Conservation (phyloP, 306 rosid species). For the Gynostemma pentaphyllum region DNA sequence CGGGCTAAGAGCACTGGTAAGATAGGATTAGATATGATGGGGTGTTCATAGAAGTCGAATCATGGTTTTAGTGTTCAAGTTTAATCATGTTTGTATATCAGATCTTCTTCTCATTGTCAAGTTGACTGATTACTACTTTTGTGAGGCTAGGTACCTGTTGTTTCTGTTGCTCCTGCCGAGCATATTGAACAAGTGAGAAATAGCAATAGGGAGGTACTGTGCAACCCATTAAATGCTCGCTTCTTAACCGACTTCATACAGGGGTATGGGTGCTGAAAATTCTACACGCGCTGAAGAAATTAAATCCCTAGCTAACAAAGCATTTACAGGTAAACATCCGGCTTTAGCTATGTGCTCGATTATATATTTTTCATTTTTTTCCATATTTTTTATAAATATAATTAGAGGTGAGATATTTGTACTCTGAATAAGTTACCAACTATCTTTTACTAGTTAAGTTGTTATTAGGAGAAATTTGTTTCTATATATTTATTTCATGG, state of each 20-base stretch:
- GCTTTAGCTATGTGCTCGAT: background rate
- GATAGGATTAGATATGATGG: background rate
- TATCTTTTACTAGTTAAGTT: background rate
- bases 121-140: background rate
- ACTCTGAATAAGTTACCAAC: background rate
- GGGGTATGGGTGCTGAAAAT: conserved; percentile 47
- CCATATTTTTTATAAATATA: background rate
- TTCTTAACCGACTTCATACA: conserved; percentile 2
- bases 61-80: background rate
- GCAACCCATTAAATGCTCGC: background rate
- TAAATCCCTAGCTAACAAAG: conserved; percentile 71
- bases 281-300: conserved; percentile 65
- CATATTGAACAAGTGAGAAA: background rate
- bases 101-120: background rate
- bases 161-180: background rate
- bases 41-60: background rate
- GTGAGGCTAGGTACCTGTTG: background rate
- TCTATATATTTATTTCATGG: background rate
- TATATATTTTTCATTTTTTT: background rate
- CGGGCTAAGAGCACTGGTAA: background rate
- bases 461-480: background rate
- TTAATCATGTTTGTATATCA: background rate
- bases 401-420: background rate
- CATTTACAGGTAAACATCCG: conserved; percentile 55
- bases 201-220: background rate